Percentiles rank a stretch among this genome's conserved stretches.
Evolutionary conservation across 2,329 filamentous ascomycete genomes (phyloP).

Genomic region (Cladophialophora yegresii): DNA sequence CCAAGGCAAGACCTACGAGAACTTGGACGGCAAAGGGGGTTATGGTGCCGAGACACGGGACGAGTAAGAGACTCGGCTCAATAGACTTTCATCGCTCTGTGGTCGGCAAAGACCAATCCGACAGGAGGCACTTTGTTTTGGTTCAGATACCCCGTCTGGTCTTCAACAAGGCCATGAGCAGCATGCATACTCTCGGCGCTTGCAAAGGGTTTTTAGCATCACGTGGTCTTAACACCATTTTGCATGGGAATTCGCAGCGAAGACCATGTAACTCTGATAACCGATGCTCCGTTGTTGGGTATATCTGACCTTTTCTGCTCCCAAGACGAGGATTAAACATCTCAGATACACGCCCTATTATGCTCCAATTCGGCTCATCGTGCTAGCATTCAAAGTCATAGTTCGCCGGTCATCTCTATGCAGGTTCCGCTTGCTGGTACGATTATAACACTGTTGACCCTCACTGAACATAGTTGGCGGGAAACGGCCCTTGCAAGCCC

Average conservation of each 20-base stretch:
- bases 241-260: neutral
- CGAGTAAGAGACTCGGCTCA: neutral
- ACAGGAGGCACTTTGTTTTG: neutral
- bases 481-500: slow-evolving; percentile 71
- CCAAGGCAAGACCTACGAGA: slow-evolving; percentile 56
- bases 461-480: slow-evolving; percentile 72
- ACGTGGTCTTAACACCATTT: slow-evolving; percentile 3
- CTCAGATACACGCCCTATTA: neutral
- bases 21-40: slow-evolving; percentile 61
- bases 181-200: neutral
- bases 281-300: slow-evolving; percentile 4
- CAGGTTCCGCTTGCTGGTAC: neutral
- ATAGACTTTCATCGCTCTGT: neutral
- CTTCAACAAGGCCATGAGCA: slow-evolving; percentile 35
- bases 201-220: neutral
- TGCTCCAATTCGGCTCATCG: neutral
- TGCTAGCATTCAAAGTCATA: neutral
- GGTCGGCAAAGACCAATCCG: neutral
- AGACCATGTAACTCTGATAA: neutral
- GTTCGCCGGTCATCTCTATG: neutral
- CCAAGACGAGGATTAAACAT: neutral
- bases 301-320: slow-evolving; percentile 4
- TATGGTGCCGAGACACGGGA: slow-evolving; percentile 60
- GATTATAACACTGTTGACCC: neutral
- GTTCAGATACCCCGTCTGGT: slow-evolving; percentile 32